These are phyloP conservation scores for Rhodotorula sp. DNA, from an alignment of 1,284 basidiomycete species.

Conservation along the genomic window DNA sequence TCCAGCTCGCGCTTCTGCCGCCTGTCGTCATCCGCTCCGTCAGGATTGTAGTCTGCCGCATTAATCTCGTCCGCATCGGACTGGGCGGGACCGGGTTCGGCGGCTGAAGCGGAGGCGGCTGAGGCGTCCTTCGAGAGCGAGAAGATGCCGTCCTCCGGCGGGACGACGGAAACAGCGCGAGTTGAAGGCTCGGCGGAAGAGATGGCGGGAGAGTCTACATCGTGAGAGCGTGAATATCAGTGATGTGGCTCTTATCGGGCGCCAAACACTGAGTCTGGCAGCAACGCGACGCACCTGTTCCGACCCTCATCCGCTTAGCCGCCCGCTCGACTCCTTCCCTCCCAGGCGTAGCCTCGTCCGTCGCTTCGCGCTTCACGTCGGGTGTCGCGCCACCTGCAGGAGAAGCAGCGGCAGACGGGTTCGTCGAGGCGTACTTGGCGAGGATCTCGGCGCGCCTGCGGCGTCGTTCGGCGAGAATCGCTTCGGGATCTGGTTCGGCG, in stretches of 20 bases:
- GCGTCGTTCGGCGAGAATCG: conserved; percentile 71
- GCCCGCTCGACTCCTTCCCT: conserved; percentile 29
- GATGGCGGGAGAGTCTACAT: conserved; percentile 29
- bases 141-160: conserved; percentile 12
- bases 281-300: conserved; percentile 20
- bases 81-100: conserved; percentile 43
- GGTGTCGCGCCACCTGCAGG: conserved; percentile 9
- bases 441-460: conserved; percentile 78
- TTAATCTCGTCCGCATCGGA: conserved; percentile 65
- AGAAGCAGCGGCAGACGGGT: background rate
- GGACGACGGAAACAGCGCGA: conserved; percentile 13
- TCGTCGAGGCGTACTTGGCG: conserved; percentile 63
- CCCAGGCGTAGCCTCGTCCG: conserved; percentile 21
- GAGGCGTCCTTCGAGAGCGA: conserved; percentile 22
- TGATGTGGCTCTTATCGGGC: background rate
- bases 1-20: conserved; percentile 47
- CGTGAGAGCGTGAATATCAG: background rate
- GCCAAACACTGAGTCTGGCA: background rate
- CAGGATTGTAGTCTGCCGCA: conserved; percentile 91
- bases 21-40: conserved; percentile 73
- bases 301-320: conserved; percentile 28
- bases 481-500: conserved; percentile 68
- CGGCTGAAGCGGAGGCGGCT: background rate
- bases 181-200: conserved; percentile 1
- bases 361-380: background rate